A percentile compares a stretch with the other conserved stretches of the same genome.
Evolutionary conservation across 495 filamentous ascomycete species (phyloP).

Genomic region (Glarea lozoyensis): DNA sequence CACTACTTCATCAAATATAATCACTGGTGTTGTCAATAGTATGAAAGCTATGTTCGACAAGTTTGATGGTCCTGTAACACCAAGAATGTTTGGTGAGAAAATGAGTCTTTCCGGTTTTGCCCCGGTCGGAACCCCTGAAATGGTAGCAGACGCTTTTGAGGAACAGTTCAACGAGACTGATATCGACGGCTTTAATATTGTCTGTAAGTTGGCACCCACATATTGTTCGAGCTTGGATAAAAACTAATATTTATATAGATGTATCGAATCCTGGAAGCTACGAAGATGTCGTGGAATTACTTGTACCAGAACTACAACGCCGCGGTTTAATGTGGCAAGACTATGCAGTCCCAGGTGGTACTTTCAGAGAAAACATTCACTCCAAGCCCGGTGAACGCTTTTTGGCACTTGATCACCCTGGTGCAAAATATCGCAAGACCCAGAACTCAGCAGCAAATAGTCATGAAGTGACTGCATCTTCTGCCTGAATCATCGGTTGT

Average conservation of each 20-base stretch:
- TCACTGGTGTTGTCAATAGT: neutral
- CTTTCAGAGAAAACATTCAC: neutral
- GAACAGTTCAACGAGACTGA: conserved; percentile 50
- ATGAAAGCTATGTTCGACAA: neutral
- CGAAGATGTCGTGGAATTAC: neutral
- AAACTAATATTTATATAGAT: neutral
- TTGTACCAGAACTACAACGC: neutral
- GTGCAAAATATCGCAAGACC: neutral
- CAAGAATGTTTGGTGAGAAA: neutral
- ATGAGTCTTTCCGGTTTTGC: conserved; percentile 37
- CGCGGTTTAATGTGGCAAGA: neutral
- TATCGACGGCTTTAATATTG: conserved; percentile 55
- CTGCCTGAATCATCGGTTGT: too few relatives aligned
- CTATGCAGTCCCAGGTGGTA: neutral
- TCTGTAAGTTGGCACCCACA: neutral
- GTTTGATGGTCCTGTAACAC: neutral
- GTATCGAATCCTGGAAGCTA: neutral
- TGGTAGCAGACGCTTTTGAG: conserved; percentile 53
- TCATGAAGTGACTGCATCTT: too few relatives aligned
- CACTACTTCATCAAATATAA: neutral
- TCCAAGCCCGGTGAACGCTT: neutral
- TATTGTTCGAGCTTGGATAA: neutral
- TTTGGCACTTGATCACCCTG: neutral
- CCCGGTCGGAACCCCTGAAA: conserved; percentile 42
- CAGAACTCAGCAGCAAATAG: too few relatives aligned